Conservation (phyloP, 2,329 filamentous ascomycete genomes). For the Venturia pyrina region DNA sequence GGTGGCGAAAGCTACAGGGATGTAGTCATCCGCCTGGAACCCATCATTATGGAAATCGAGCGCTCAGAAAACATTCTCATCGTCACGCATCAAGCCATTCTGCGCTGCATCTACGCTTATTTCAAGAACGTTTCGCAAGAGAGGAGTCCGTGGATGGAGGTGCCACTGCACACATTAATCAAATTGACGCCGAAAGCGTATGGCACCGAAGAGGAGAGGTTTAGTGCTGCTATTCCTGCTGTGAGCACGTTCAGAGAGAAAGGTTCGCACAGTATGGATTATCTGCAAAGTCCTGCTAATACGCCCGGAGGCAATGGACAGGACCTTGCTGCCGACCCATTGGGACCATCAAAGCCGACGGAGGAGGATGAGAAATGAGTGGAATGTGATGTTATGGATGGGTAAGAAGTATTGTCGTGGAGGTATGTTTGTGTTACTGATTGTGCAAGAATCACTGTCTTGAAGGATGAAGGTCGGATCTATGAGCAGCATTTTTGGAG, state of each 20-base stretch:
- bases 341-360: not conserved
- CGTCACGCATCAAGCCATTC: constrained; percentile 92
- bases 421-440: not conserved
- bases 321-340: not conserved
- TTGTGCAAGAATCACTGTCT: not conserved
- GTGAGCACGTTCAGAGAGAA: constrained; percentile 96
- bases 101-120: constrained; percentile 96
- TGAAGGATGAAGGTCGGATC: not conserved
- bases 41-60: constrained; percentile 99
- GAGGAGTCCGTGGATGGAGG: constrained; percentile 95
- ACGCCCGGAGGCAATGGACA: constrained; percentile 7
- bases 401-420: not conserved
- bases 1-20: constrained; percentile 94
- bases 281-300: constrained; percentile 43
- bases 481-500: not conserved
- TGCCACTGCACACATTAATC: constrained; percentile 90
- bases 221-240: constrained; percentile 84
- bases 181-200: constrained; percentile 93
- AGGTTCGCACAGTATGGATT: constrained; percentile 73
- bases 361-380: not conserved
- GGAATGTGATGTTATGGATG: not conserved
- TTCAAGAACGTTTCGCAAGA: constrained; percentile 97
- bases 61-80: constrained; percentile 94
- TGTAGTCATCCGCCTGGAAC: constrained; percentile 92
- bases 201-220: constrained; percentile 79